Evolutionary conservation across 495 filamentous ascomycete species (phyloP).

Genomic region (Filosporella fistucella): DNA sequence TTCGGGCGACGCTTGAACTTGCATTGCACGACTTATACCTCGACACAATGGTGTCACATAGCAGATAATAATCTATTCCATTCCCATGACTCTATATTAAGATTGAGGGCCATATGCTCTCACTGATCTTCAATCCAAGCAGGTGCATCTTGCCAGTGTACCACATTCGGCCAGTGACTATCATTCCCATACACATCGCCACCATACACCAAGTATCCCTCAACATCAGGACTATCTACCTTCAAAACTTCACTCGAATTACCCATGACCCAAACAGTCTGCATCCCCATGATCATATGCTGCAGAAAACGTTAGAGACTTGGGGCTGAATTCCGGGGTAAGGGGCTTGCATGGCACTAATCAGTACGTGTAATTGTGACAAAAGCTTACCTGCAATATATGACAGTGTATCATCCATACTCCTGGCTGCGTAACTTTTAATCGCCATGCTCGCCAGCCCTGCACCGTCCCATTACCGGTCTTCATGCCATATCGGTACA

Average conservation of each 20-base stretch:
- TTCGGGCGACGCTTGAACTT: no score
- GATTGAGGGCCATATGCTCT: no score
- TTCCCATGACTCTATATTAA: no score
- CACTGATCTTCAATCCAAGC: no score
- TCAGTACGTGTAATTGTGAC: neutral
- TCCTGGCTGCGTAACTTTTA: conserved; percentile 44
- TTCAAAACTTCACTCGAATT: conserved; percentile 37
- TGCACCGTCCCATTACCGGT: conserved; percentile 33
- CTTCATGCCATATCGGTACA: conserved; percentile 40
- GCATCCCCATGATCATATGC: conserved; percentile 35
- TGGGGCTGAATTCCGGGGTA: no score
- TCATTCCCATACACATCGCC: conserved; percentile 46
- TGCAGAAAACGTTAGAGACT: no score
- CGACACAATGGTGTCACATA: no score
- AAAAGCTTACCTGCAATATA: conserved; percentile 38
- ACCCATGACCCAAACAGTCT: conserved; percentile 48
- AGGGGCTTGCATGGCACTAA: no score
- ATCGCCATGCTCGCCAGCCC: conserved; percentile 57
- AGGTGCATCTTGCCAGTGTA: no score
- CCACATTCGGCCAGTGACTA: conserved; percentile 20
- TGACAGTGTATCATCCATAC: conserved; percentile 66
- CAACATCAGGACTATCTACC: conserved; percentile 34
- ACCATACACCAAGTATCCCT: conserved; percentile 44
- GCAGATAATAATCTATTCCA: no score
- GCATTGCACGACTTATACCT: no score